A percentile compares a stretch with the other conserved stretches of the same genome.
These are phyloP conservation scores for Tetrapisispora namnaoensis DNA, from an alignment of 805 yeast species.

Conservation along the genomic window DNA sequence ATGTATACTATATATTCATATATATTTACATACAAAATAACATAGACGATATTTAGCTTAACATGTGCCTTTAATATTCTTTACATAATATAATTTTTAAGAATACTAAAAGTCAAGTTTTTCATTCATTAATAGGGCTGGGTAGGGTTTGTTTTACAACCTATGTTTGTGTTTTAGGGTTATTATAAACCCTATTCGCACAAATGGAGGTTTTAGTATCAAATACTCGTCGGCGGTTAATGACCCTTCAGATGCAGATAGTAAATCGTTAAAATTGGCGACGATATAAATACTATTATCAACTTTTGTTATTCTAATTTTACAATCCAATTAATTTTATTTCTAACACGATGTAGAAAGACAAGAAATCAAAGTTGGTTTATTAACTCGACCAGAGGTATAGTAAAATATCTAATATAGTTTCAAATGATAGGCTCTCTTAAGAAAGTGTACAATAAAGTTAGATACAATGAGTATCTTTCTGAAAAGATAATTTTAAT, in stretches of 20 bases:
- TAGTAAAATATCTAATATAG: background rate
- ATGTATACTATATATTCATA: background rate
- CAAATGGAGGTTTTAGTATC: background rate
- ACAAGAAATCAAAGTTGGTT: too few species aligned
- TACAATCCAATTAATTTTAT: too few species aligned
- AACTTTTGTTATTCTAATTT: too few species aligned
- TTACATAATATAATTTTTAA: too few species aligned
- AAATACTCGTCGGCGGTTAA: background rate
- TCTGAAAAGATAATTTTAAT: conserved; percentile 38
- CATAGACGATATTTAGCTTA: background rate
- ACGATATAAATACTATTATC: too few species aligned
- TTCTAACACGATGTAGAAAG: too few species aligned
- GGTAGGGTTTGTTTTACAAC: too few species aligned
- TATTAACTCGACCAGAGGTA: too few species aligned
- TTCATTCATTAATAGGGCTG: too few species aligned
- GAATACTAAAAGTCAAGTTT: too few species aligned
- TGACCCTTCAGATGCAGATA: background rate
- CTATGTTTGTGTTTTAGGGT: background rate
- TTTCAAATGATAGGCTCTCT: background rate
- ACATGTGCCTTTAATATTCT: too few species aligned
- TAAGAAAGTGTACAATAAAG: background rate
- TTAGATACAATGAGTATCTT: conserved; percentile 4
- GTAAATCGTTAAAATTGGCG: background rate
- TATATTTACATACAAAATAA: background rate
- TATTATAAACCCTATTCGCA: background rate